Conservation (phyloP, 352 stramenopile genomes). For the Phytophthora cajani region DNA sequence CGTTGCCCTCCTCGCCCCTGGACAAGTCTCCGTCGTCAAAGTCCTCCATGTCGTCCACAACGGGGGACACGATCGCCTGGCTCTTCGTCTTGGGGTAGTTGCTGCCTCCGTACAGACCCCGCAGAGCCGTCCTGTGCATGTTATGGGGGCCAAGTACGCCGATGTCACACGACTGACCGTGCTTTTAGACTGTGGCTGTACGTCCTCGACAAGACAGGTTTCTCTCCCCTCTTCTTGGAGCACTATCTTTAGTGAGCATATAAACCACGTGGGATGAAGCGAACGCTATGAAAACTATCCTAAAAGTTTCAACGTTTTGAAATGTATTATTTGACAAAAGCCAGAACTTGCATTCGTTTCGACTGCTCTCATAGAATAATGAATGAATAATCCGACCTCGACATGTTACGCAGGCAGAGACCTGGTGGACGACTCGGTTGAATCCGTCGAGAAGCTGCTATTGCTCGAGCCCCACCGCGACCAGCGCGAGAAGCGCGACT, state of each 20-base stretch:
- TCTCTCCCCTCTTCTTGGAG: slow-evolving; percentile 10
- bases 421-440: slow-evolving; percentile 29
- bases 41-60: slow-evolving; percentile 44
- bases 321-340: slow-evolving; percentile 11
- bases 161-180: slow-evolving; percentile 8
- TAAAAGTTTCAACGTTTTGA: background rate
- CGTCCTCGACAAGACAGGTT: slow-evolving; percentile 10
- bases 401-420: slow-evolving; percentile 20
- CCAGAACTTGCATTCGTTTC: background rate
- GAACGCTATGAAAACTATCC: too few species aligned
- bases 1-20: slow-evolving; percentile 33
- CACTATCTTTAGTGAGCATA: slow-evolving; percentile 31
- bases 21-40: slow-evolving; percentile 33
- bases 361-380: slow-evolving; percentile 20
- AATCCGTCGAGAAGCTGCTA: slow-evolving; percentile 22
- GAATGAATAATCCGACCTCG: slow-evolving; percentile 5
- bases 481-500: slow-evolving; percentile 19
- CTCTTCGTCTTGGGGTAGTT: slow-evolving; percentile 54
- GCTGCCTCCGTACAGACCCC: slow-evolving; percentile 46
- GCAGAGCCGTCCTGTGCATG: slow-evolving; percentile 52
- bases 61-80: slow-evolving; percentile 57
- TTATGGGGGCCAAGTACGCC: slow-evolving; percentile 2
- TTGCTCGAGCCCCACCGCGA: slow-evolving; percentile 21
- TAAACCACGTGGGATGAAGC: slow-evolving; percentile 18
- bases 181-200: background rate